Base-by-base conservation (phyloP, 2,329 filamentous ascomycete species). In the Penicillium concentricum region DNA sequence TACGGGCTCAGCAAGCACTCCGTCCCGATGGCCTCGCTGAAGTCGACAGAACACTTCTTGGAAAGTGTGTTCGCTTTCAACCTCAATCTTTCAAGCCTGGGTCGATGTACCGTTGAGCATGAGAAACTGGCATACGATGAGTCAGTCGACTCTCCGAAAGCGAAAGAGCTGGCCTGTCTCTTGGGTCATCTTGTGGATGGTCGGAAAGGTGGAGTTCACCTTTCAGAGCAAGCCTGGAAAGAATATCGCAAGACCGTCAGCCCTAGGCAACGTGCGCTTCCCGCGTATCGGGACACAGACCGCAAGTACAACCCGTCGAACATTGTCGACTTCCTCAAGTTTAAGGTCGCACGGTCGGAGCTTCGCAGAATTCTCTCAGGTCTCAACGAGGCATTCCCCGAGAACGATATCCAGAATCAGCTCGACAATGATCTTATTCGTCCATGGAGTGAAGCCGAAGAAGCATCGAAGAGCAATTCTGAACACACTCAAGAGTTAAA, bases 61-160 rank as follows among this genome's bases (percentile, higher is more conserved):
- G 58, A 67, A 32, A 72, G 74, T 18, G 73, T 73, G 1, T 79
- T 85, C 46, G 64, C 69, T 3, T 84, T 84, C 61, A 80, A 81
- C 22, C 68, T 75, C 7, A 69, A 71, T 1, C 64, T 74, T 3
- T 79, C 76, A 6, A 67, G 80, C 20, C 76, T 87, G 8, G 85
- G 85, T 0, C 62, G 67, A 0, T 83, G 81, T 37, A 85, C 84
- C 0, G 69, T 72, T 1, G 76, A 79, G 39, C 77, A 81, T 45
- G 80, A 83, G 49, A 78, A 75, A 24, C 66, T 82, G 0, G 76
- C 77, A 0, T 87, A 87, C 57, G 82, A 83, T 49, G 80, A 82
- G 38, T 72, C 69, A 1, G 71, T 81, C 18, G 60, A 69, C 35
- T 69, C 66, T 13, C 24, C 54, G 0, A 62, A 63, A 2, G 74